Base-by-base conservation (phyloP, 306 rosid species). In the Dryas alaskensis region DNA sequence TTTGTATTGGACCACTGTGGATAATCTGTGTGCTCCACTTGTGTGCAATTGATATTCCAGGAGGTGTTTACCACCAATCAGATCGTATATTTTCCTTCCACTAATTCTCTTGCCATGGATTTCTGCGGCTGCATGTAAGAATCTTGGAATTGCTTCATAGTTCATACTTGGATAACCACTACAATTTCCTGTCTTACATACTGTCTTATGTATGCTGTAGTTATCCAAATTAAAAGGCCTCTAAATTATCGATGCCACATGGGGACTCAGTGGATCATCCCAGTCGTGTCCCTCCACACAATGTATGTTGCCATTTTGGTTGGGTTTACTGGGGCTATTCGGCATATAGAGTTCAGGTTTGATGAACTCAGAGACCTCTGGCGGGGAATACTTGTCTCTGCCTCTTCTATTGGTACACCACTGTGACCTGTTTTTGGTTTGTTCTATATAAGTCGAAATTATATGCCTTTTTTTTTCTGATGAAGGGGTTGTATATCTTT, bases 291-390 rank as follows among this genome's bases (percentile, higher is more conserved):
- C 79, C 93, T 94, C 51, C 99, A 94, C 81, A n/a, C 85, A 31
- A 47, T 84, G 27, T 92, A 88, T 74, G 89, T 92, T 54, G 81
- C 85, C 65, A 81, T 81, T 81, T 83, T 94, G 86, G 81, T 94
- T 83, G 95, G 82, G 50, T 87, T 87, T 78, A 85, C 97, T 4
- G 80, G 85, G 78, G 91, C 96, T 70, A 81, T 95, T 81, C 88
- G 78, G 78, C 98, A 95, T 81, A 81, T 94, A 79, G 97, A 94
- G 74, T 92, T 94, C 87, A 86, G 97, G 82, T 94, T 94, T 77
- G 97, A 94, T 59, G 99, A 94, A 79, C 90, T 92, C 70, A 92
- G 80, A 82, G 96, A 94, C 78, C 93, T 94, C 57, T 92, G 97
- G 97, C 87, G 87, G 65, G 99, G 99, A 82, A 86, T 94, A 83